These are phyloP conservation scores for Pythium myriotylum DNA, from an alignment of 352 stramenopile species.

Conservation along the genomic window DNA sequence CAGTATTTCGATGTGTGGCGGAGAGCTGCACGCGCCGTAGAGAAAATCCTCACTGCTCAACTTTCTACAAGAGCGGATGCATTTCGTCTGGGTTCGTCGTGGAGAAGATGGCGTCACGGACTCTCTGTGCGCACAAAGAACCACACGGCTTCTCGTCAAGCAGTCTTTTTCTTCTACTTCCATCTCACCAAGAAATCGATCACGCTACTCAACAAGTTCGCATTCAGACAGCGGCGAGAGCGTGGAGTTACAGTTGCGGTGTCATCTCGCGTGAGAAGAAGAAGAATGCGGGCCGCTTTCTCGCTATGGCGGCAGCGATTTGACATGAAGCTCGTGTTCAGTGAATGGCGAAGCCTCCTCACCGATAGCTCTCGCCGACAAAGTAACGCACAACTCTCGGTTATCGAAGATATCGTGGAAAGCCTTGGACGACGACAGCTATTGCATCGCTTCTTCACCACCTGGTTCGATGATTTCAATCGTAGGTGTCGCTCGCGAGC, in stretches of 20 bases:
- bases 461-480: constrained; percentile 9
- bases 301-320: constrained; percentile 26
- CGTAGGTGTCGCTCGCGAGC: background rate
- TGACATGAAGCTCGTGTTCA: constrained; percentile 23
- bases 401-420: constrained; percentile 8
- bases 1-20: constrained; percentile 26
- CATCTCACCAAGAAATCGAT: constrained; percentile 30
- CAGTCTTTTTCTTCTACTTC: constrained; percentile 33
- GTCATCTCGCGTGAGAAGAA: constrained; percentile 11
- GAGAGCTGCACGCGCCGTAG: background rate
- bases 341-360: constrained; percentile 14
- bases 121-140: constrained; percentile 10
- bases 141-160: constrained; percentile 10
- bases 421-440: background rate
- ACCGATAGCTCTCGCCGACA: background rate
- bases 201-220: constrained; percentile 3
- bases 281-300: constrained; percentile 10
- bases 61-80: constrained; percentile 7
- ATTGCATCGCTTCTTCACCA: constrained; percentile 12
- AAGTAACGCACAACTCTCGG: background rate
- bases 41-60: constrained; percentile 3
- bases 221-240: constrained; percentile 4
- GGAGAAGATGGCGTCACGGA: constrained; percentile 19
- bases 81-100: constrained; percentile 17
- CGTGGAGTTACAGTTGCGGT: constrained; percentile 16